Base-by-base conservation (phyloP, 2,329 filamentous ascomycete species). In the Rutstroemia sydowiana region DNA sequence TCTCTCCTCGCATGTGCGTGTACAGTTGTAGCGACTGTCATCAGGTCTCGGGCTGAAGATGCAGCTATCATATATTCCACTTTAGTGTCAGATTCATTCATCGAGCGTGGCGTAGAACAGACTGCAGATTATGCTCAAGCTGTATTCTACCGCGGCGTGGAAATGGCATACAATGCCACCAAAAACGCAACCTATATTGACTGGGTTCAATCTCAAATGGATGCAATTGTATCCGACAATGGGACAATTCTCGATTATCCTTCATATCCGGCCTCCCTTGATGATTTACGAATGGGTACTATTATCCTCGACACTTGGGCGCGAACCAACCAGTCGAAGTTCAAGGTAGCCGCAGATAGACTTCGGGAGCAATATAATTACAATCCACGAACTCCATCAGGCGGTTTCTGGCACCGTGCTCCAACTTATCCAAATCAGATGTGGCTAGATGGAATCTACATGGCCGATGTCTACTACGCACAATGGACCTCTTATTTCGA, bases 371-470 rank as follows among this genome's bases (percentile, higher is more conserved):
- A 76, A 55, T 60, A 80, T 5, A 64, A 77, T 54, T 63, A 68
- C 31, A 75, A 76, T 54, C 75, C 75, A 5, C 69, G 77, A 13
- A 81, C 73, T 0, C 63, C 71, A 0, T 62, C 68, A 0, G 77
- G 77, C 8, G 77, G 77, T 1, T 76, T 80, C 67, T 80, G 76
- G 54, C 56, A 58, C 45, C 48, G 54, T 45, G 48, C 51, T 20
- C 48, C 48, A 3, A 65, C 68, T 2, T 78, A 77, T 55, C 69
- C 68, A 16, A 70, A 77, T 55, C 74, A 80, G 59, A 78, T 79
- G 76, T 79, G 77, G 77, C 69, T 81, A 0, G 56, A 58, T 40
- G 78, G 78, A 1, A 74, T 76, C 20, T 77, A 69, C 63, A 76
- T 76, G 74, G 71, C 72, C 1, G 51, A 55, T 7, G 58, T 61